Evolutionary conservation across 352 stramenopile genomes (phyloP), one percentile per base, ranked within the genome.

Genomic region (Phytophthora ramorum): DNA sequence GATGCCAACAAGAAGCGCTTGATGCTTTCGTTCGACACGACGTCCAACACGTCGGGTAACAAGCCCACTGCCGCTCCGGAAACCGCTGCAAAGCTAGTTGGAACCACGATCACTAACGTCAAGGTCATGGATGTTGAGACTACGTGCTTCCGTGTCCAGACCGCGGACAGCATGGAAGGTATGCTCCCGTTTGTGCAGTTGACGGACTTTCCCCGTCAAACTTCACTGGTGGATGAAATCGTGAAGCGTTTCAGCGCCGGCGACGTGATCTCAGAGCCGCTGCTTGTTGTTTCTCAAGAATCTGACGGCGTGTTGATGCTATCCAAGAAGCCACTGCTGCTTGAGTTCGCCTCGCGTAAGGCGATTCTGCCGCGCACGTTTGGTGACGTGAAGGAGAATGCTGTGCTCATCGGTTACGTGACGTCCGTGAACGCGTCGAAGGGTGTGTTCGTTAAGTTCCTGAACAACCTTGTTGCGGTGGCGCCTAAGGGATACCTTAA

Each of bases 381-480:
- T 38, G 64, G 71, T 14, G 72, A 93, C 10, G 77, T 96, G 1
- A 73, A 81, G 58, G 79, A 91, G 22, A 79, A 79, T 13, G 64
- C 80, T 28, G 57, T 90, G 17, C 49, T 97, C 10, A 73, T 95
- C 38, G 89, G 89, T 4, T 92, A 91, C 46, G 87, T 97, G 40
- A 83, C 87, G 17, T 92, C 87, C 3, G 81, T 97, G 44, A 83
- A 90, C 40, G 75, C 73, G 7, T 83, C 75, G 4, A 90, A 89
- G 51, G 86, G 89, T 10, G 88, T 97, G 26, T 97, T 97, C 52
- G 83, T 97, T 19, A 91, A 90, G 52, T 96, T 97, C 54, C 69
- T 97, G 37, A 95, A 95, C 75, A 89, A 96, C 67, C 70, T 96
- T 3, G 90, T 91, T 14, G 87, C 85, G 2, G 65, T 97, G 5